Evolutionary conservation across 1,139 yeast species (phyloP), one percentile per base, ranked within the genome.

Genomic region (Hyphopichia pseudoburtonii): DNA sequence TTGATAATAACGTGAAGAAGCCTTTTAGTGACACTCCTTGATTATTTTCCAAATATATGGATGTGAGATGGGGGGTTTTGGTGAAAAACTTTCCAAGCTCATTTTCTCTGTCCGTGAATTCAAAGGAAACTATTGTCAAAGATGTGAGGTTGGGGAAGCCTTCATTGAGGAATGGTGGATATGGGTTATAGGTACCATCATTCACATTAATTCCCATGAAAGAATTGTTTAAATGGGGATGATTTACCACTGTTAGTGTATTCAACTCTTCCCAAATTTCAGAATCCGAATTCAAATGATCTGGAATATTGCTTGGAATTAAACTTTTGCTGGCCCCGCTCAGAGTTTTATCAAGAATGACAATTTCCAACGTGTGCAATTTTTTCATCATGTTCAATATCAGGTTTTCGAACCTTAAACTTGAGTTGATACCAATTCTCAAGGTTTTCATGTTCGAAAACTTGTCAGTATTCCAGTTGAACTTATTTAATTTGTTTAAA

Each of bases 31-130:
- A 42, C 23, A 70, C 51, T 25, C 53, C 55, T 4, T 44, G 42
- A 44, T 69, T 69, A 38, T 69, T 64, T 41, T 70, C 76, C 27
- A 70, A 45, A 22, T 54, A 53, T 4, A 70, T 23, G 9, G 42
- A 51, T 23, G 39, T 49, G 14, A 70, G 45, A 3, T 48, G 35
- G 0, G 49, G 43, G 4, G 55, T 38, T 1, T 38, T 43, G 2
- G 52, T 34, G n/a, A 68, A 41, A 33, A 67, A 64, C 3, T 50
- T 48, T 3, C 71, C 71, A 23, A 68, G 56, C 6, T 36, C 38
- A 9, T 61, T 66, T 15, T 61, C 52, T 21, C 44, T 42, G 37
- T 58, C 56, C 3, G 44, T 42, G 38, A 68, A 66, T 38, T 65
- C 69, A 44, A 54, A 66, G 9, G 64, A 60, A 1, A 54, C 62